Conservation (phyloP, 2,329 filamentous ascomycete species). For the Aspergillus sp. region DNA sequence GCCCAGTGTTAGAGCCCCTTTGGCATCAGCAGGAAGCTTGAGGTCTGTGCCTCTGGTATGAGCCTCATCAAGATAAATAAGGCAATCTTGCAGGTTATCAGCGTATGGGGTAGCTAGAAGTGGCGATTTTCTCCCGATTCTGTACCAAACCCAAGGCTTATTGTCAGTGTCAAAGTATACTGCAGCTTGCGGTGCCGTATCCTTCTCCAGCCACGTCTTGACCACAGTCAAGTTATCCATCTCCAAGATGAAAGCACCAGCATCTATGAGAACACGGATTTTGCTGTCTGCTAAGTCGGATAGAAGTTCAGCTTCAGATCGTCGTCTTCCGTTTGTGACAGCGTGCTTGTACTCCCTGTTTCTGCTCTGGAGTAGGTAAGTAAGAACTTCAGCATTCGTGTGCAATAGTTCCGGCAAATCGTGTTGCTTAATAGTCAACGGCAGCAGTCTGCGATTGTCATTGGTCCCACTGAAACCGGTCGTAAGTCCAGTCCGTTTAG, state of each 20-base stretch:
- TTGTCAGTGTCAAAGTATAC: constrained; percentile 57
- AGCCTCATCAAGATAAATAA: constrained; percentile 63
- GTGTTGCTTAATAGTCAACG: constrained; percentile 62
- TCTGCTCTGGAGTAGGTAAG: constrained; percentile 56
- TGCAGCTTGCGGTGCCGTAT: constrained; percentile 50
- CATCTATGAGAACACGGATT: constrained; percentile 63
- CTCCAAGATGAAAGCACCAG: constrained; percentile 66
- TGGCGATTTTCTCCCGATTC: constrained; percentile 42
- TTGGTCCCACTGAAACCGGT: constrained; percentile 75
- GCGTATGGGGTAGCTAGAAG: constrained; percentile 58
- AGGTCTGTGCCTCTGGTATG: constrained; percentile 65
- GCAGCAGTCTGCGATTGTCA: constrained; percentile 62
- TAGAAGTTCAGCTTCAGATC: constrained; percentile 53
- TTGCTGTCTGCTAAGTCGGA: constrained; percentile 32
- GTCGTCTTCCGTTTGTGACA: constrained; percentile 32
- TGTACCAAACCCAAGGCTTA: constrained; percentile 49
- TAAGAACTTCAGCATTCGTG: constrained; percentile 66
- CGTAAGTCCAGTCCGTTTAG: constrained; percentile 42
- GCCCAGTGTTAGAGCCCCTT: constrained; percentile 59
- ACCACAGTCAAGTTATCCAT: constrained; percentile 57
- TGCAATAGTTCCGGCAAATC: constrained; percentile 60
- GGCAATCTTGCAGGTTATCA: constrained; percentile 53
- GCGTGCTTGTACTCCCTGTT: constrained; percentile 53
- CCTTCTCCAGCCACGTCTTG: constrained; percentile 53
- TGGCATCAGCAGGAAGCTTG: constrained; percentile 52